These are phyloP conservation scores for Schizosaccharomyces lindneri DNA, from an alignment of 805 yeast genomes.

Conservation along the genomic window DNA sequence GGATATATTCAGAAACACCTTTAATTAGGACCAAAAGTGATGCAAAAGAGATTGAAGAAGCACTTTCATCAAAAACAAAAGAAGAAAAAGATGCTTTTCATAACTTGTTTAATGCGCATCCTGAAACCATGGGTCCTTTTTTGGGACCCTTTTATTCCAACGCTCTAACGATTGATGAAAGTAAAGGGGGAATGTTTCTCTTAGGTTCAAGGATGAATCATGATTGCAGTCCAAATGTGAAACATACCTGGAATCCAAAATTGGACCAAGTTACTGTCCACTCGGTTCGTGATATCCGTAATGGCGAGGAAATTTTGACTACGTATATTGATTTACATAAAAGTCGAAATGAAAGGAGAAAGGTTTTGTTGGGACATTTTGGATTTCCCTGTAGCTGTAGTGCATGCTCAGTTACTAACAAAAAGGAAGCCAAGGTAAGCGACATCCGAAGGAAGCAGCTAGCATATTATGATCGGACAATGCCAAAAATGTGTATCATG, in stretches of 20 bases:
- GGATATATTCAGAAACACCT: not conserved
- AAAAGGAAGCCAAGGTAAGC: not conserved
- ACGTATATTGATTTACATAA: not conserved
- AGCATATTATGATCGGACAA: not conserved
- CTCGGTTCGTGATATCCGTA: not conserved
- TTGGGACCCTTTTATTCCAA: constrained; percentile 1
- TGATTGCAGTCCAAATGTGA: not conserved
- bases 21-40: not conserved
- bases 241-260: not conserved
- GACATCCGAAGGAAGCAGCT: not conserved
- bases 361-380: not conserved
- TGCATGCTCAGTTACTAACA: not conserved
- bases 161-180: not conserved
- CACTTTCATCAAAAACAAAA: not conserved
- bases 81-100: not conserved
- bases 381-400: not conserved
- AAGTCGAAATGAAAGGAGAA: not conserved
- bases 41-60: not conserved
- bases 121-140: not conserved
- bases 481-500: not conserved
- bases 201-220: not conserved
- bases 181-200: not conserved
- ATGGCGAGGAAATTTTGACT: not conserved
- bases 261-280: not conserved
- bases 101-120: not conserved